Evolutionary conservation across 805 yeast species (phyloP), one percentile per base, ranked within the genome.

Genomic region (Monosporozyma servazzii): DNA sequence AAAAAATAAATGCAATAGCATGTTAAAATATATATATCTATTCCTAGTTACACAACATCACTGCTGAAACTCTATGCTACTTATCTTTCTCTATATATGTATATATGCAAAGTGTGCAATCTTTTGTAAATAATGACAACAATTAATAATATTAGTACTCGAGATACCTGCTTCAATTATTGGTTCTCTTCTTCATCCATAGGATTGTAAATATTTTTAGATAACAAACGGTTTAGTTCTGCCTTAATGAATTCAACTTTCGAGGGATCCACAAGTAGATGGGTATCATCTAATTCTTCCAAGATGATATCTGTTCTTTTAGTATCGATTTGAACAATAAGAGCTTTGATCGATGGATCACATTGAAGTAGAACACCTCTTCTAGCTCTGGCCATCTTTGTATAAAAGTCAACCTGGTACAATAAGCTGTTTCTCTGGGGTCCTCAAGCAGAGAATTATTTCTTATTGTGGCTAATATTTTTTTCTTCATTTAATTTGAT

Each of bases 331-430:
- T 82, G 85, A 21, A 91, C 70, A 2, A 91, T 87, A 47, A 91
- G 73, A 0, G 98, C 96, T 56, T 82, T 78, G 56, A 91, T 89
- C 1, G 97, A 88, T 1, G 99, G 98, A 65, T 91, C 99, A 66
- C 97, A 79, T 56, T 77, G 75, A 17, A 79, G 67, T 45, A 79
- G 59, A 3, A 77, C 72, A 49, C 83, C 82, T 61, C 75, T 76
- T 44, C 80, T 72, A 40, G 83, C 83, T 54, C 80, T 70, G 1
- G 82, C 78, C 83, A 74, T 66, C 18, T 17, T 27, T 15, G 15
- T 15, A 13, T 33, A 11, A 33, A 4, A 13, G 17, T 15, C 37
- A 33, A 33, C 11, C 17, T 33, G 17, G 17, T 13, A 17, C 37
- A 4, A 15, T 15, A 15, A 33, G 17, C n/a, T 33, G 37, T 33